phyloP scores from a whole-genome alignment of 139 green algal genomes.

The Marvania coccoides region DNA sequence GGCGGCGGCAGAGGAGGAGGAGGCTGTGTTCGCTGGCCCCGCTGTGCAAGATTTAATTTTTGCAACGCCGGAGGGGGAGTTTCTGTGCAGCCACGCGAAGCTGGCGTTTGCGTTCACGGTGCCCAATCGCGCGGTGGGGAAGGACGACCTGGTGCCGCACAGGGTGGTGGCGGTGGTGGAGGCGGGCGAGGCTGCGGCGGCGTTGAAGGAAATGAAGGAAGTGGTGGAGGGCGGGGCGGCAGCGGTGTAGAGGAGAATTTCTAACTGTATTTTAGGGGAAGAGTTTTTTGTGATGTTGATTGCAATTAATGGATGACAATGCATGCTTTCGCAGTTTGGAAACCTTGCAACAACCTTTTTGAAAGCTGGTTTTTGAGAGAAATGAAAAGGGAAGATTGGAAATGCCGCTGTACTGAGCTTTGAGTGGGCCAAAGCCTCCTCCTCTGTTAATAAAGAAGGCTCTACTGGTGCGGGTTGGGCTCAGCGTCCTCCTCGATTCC shows the following conservation, averaged over 20 bases:
- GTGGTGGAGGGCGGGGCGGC: constrained; percentile 14
- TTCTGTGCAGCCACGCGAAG: constrained; percentile 55
- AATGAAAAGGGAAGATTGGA: too few species aligned
- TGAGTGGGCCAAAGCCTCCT: too few species aligned
- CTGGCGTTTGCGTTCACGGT: constrained; percentile 65
- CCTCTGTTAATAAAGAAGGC: too few species aligned
- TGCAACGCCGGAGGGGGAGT: constrained; percentile 78
- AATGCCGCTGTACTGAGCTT: too few species aligned
- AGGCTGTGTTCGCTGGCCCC: background rate
- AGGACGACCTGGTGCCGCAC: constrained; percentile 50
- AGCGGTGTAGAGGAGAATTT: background rate
- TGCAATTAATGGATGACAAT: too few species aligned
- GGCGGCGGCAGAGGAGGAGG: constrained; percentile 17
- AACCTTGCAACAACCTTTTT: too few species aligned
- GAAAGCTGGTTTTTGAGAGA: too few species aligned
- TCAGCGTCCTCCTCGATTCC: too few species aligned
- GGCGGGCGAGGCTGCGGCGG: constrained; percentile 16
- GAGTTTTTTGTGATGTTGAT: too few species aligned
- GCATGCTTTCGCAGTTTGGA: too few species aligned
- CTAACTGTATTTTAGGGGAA: too few species aligned
- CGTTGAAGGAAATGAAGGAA: constrained; percentile 30
- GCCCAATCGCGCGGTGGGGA: constrained; percentile 33
- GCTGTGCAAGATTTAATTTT: constrained; percentile 51
- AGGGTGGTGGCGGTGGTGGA: constrained; percentile 45
- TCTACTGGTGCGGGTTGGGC: too few species aligned